Evolutionary conservation across 75 land plant species (phyloP).

Genomic region (Cryptomeria japonica): DNA sequence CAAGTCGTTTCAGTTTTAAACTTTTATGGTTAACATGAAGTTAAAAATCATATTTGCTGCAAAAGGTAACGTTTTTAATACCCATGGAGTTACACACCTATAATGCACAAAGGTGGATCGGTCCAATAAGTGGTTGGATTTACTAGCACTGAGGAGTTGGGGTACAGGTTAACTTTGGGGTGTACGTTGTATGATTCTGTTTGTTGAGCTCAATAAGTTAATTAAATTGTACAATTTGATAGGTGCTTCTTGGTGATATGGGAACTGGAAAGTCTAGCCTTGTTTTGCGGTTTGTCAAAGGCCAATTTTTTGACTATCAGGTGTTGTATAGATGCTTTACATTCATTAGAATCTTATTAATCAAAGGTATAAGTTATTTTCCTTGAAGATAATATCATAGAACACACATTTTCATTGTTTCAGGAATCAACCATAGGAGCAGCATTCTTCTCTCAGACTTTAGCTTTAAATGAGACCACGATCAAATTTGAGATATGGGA

Average conservation of each 20-base stretch:
- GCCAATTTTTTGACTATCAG: too few species aligned
- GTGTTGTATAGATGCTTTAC: neutral
- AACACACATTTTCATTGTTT: neutral
- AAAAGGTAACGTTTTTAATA: too few species aligned
- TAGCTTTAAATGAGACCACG: conserved; percentile 81
- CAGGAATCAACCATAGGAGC: conserved; percentile 99
- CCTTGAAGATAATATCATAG: too few species aligned
- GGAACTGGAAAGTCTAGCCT: too few species aligned
- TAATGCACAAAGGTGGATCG: neutral
- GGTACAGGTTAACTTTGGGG: neutral
- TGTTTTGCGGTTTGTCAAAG: too few species aligned
- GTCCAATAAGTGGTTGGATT: neutral
- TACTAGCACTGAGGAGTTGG: neutral
- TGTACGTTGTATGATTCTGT: neutral
- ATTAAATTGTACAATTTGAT: neutral
- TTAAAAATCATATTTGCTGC: neutral
- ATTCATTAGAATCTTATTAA: neutral
- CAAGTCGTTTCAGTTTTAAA: neutral
- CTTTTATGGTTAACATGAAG: neutral
- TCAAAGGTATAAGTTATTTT: too few species aligned
- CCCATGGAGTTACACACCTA: neutral
- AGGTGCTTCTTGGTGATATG: too few species aligned
- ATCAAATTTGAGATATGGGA: conserved; percentile 99
- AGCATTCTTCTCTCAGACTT: conserved; percentile 93
- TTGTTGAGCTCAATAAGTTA: neutral